phyloP scores from a whole-genome alignment of 163 green algal species.

The Scenedesmus sp. region DNA sequence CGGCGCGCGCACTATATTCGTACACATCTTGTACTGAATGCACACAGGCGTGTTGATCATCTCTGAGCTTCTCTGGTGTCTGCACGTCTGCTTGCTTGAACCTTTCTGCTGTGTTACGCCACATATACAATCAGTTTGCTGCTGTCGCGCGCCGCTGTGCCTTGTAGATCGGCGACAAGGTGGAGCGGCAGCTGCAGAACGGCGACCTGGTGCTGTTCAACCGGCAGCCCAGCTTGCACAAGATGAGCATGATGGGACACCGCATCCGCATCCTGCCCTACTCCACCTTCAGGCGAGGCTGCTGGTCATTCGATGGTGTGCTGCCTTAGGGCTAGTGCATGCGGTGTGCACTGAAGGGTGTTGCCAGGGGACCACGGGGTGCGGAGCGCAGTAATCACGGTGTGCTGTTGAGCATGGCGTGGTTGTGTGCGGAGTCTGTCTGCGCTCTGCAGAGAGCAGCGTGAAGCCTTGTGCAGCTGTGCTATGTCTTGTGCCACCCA shows the following conservation, averaged over 20 bases:
- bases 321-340: background rate
- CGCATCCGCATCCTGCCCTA: conserved; percentile 91
- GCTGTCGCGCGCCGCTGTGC: background rate
- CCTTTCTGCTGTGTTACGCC: background rate
- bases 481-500: too few relatives aligned
- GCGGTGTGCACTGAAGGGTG: background rate
- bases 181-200: conserved; percentile 97
- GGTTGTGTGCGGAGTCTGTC: background rate
- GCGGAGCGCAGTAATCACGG: too few relatives aligned
- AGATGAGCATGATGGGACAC: conserved; percentile 99
- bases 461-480: too few relatives aligned
- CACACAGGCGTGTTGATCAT: background rate
- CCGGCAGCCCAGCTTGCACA: conserved; percentile 98
- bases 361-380: too few relatives aligned
- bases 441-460: too few relatives aligned
- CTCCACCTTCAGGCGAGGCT: conserved; percentile 91
- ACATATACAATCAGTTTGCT: background rate
- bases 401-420: background rate
- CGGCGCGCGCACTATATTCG: background rate
- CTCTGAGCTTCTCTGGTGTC: background rate
- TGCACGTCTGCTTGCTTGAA: too few relatives aligned
- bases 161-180: conserved; percentile 57
- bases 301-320: background rate
- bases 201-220: conserved; percentile 99
- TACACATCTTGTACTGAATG: background rate